Percentiles rank a stretch among this genome's conserved stretches.
These are phyloP conservation scores for Coniosporium apollinis DNA, from an alignment of 495 filamentous ascomycete genomes.

Conservation along the genomic window DNA sequence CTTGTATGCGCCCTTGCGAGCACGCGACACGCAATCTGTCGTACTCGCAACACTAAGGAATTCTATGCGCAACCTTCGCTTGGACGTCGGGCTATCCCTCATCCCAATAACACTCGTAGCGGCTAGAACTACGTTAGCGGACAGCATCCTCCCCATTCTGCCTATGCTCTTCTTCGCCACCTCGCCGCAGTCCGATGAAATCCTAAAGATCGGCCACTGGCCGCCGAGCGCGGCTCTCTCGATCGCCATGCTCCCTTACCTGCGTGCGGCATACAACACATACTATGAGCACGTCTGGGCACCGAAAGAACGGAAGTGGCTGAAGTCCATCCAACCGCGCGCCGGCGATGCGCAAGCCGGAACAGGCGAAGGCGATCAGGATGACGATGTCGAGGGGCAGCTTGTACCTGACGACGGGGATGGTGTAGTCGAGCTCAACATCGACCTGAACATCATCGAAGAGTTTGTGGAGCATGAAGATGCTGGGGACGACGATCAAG, in stretches of 20 bases:
- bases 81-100: constrained; percentile 38
- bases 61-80: constrained; percentile 5
- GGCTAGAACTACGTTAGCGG: constrained; percentile 39
- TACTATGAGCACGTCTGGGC: constrained; percentile 49
- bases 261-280: constrained; percentile 50
- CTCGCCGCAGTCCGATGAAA: constrained; percentile 21
- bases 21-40: not conserved
- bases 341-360: constrained; percentile 27
- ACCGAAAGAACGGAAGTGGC: constrained; percentile 45
- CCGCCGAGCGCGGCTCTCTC: constrained; percentile 60
- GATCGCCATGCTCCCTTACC: constrained; percentile 47
- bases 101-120: constrained; percentile 45
- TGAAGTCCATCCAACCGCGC: constrained; percentile 48
- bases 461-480: constrained; percentile 18
- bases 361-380: constrained; percentile 13
- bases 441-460: constrained; percentile 19
- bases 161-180: constrained; percentile 46
- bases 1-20: constrained; percentile 3
- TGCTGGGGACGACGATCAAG: constrained; percentile 11
- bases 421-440: constrained; percentile 18
- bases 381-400: constrained; percentile 31
- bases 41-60: not conserved
- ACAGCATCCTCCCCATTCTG: constrained; percentile 42
- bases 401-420: constrained; percentile 26
- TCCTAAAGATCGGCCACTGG: constrained; percentile 40